These are phyloP conservation scores for Phialemoniopsis sp. DNA, from an alignment of 2,329 filamentous ascomycete species.

Conservation along the genomic window DNA sequence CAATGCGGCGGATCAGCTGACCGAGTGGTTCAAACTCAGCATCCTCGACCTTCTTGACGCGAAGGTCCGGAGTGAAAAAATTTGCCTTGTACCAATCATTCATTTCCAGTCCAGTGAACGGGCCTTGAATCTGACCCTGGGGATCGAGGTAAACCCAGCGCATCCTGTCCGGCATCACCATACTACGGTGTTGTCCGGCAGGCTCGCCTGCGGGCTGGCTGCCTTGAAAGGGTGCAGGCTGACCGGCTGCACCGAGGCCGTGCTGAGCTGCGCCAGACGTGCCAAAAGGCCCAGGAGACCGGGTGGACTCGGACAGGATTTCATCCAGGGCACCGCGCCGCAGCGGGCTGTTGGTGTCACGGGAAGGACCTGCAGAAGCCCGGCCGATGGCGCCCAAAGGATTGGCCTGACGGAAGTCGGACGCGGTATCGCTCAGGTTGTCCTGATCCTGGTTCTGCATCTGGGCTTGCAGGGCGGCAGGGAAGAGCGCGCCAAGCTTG, in stretches of 20 bases:
- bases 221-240: slow-evolving; percentile 19
- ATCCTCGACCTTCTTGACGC: slow-evolving; percentile 94
- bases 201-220: too few species aligned
- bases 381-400: slow-evolving; percentile 66
- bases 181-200: slow-evolving; percentile 65
- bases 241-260: slow-evolving; percentile 22
- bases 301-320: too few species aligned
- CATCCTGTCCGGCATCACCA: slow-evolving; percentile 99
- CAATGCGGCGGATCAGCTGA: slow-evolving; percentile 90
- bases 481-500: slow-evolving; percentile 85
- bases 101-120: slow-evolving; percentile 96
- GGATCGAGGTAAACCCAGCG: slow-evolving; percentile 98
- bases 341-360: slow-evolving; percentile 58
- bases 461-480: slow-evolving; percentile 83
- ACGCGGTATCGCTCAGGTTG: slow-evolving; percentile 48
- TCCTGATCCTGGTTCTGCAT: slow-evolving; percentile 73
- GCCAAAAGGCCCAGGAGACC: slow-evolving; percentile 23
- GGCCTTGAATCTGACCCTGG: slow-evolving; percentile 85
- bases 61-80: slow-evolving; percentile 91
- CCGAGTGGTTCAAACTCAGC: slow-evolving; percentile 91
- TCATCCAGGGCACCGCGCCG: slow-evolving; percentile 27
- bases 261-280: slow-evolving; percentile 31
- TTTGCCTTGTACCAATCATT: slow-evolving; percentile 99
- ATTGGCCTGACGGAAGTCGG: slow-evolving; percentile 57
- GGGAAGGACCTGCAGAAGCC: slow-evolving; percentile 46